Evolutionary conservation across 805 yeast genomes (phyloP).

Genomic region (Candida anglica): DNA sequence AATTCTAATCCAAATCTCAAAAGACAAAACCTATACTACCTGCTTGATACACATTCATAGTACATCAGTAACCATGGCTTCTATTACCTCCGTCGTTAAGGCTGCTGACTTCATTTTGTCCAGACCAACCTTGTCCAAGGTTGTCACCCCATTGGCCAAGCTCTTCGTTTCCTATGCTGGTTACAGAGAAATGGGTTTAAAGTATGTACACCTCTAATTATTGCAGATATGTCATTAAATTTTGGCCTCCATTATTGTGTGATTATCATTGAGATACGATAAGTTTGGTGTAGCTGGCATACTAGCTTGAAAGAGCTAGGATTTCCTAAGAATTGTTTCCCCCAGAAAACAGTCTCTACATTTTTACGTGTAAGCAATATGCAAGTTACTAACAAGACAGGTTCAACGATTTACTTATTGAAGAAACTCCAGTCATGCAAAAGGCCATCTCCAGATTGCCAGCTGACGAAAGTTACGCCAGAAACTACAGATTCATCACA

Average conservation of each 20-base stretch:
- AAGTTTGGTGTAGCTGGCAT: no score
- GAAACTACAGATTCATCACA: constrained; percentile 87
- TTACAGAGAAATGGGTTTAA: constrained; percentile 92
- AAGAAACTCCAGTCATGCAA: constrained; percentile 84
- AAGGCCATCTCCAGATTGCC: constrained; percentile 88
- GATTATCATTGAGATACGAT: no score
- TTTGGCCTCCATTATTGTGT: no score
- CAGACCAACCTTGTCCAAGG: constrained; percentile 71
- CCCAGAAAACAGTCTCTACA: no score
- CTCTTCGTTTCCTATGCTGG: constrained; percentile 74
- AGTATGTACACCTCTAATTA: constrained; percentile 25
- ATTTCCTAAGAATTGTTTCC: no score
- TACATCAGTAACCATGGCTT: constrained; percentile 38
- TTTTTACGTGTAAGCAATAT: no score
- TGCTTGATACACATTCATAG: no score
- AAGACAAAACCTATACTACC: no score
- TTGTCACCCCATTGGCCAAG: constrained; percentile 77
- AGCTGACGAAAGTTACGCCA: constrained; percentile 76
- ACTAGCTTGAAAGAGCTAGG: no score
- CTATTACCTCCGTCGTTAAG: constrained; percentile 67
- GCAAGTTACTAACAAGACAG: no score
- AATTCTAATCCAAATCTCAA: constrained; percentile 1
- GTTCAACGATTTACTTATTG: constrained; percentile 81
- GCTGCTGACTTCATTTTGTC: constrained; percentile 75
- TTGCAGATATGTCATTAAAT: no score